Percentiles rank a stretch among this genome's conserved stretches.
Evolutionary conservation across 139 green algal genomes (phyloP).

Genomic region (Micractinium conductrix): DNA sequence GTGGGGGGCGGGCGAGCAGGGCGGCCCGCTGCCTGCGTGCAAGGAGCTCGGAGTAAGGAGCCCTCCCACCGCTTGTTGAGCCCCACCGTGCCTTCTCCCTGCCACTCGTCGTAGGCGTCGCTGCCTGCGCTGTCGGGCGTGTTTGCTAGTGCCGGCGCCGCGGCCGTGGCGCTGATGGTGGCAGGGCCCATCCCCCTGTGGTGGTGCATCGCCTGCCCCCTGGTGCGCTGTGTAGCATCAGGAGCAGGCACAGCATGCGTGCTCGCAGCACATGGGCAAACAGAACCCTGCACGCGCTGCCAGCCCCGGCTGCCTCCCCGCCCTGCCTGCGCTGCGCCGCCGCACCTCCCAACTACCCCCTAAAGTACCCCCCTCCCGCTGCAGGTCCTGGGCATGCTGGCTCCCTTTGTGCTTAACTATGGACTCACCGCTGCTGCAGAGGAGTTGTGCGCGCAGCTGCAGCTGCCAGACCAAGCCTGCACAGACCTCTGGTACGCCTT

Average conservation of each 20-base stretch:
- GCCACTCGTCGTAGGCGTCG: background rate
- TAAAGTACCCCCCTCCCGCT: background rate
- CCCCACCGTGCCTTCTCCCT: background rate
- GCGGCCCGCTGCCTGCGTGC: background rate
- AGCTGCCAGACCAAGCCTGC: conserved; percentile 47
- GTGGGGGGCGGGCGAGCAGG: too few relatives aligned
- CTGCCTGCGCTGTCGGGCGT: background rate
- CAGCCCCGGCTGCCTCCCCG: background rate
- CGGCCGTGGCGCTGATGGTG: background rate
- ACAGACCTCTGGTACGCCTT: conserved; percentile 47
- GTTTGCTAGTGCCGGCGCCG: background rate
- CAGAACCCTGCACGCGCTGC: background rate
- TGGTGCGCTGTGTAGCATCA: too few relatives aligned
- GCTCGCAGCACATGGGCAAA: too few relatives aligned
- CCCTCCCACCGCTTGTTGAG: too few relatives aligned
- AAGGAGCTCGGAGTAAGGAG: too few relatives aligned
- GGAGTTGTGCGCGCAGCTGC: conserved; percentile 40
- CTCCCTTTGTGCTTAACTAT: conserved; percentile 59
- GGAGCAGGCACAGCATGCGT: too few relatives aligned
- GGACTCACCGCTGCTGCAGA: conserved; percentile 36
- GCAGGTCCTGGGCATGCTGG: conserved; percentile 47
- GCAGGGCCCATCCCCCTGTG: conserved; percentile 14
- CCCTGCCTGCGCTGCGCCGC: background rate
- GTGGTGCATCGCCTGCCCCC: conserved; percentile 31
- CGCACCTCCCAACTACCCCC: background rate